phyloP scores from a whole-genome alignment of 805 yeast genomes.

The Pichia phayaonensis region DNA sequence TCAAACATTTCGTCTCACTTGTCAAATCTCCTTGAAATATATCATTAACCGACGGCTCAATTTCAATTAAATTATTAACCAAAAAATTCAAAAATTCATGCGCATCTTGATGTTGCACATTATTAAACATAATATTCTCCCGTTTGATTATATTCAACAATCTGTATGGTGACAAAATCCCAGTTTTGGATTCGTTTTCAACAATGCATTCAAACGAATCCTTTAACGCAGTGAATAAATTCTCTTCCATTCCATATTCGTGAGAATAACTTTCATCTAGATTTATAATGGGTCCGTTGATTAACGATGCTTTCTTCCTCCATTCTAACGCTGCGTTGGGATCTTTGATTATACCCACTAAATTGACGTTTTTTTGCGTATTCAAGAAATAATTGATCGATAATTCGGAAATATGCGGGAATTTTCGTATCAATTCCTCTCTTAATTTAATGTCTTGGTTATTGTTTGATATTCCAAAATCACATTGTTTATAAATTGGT shows the following conservation, averaged over 20 bases:
- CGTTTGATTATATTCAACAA: slow-evolving; percentile 69
- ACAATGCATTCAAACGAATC: slow-evolving; percentile 81
- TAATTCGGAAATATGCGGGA: slow-evolving; percentile 30
- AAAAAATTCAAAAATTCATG: slow-evolving; percentile 91
- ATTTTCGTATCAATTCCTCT: slow-evolving; percentile 14
- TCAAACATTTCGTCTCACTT: slow-evolving; percentile 81
- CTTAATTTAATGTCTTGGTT: slow-evolving; percentile 19
- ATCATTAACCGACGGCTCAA: slow-evolving; percentile 31
- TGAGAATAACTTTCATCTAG: slow-evolving; percentile 58
- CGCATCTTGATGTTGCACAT: slow-evolving; percentile 96
- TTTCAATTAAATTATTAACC: slow-evolving; percentile 59
- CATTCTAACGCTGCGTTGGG: slow-evolving; percentile 51
- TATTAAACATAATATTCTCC: slow-evolving; percentile 78
- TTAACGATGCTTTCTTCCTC: slow-evolving; percentile 68
- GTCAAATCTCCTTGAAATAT: slow-evolving; percentile 81
- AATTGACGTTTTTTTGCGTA: slow-evolving; percentile 36
- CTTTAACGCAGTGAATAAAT: slow-evolving; percentile 60
- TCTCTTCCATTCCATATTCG: slow-evolving; percentile 39
- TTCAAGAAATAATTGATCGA: slow-evolving; percentile 32
- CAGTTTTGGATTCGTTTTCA: slow-evolving; percentile 60
- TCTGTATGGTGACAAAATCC: slow-evolving; percentile 77
- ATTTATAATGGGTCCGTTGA: slow-evolving; percentile 78
- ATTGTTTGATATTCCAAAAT: slow-evolving; percentile 3
- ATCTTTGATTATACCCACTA: slow-evolving; percentile 38
- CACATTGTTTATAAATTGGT: neutral